Base-by-base conservation (phyloP, 345 rosid genomes). In the Excoecaria cochinchinensis region DNA sequence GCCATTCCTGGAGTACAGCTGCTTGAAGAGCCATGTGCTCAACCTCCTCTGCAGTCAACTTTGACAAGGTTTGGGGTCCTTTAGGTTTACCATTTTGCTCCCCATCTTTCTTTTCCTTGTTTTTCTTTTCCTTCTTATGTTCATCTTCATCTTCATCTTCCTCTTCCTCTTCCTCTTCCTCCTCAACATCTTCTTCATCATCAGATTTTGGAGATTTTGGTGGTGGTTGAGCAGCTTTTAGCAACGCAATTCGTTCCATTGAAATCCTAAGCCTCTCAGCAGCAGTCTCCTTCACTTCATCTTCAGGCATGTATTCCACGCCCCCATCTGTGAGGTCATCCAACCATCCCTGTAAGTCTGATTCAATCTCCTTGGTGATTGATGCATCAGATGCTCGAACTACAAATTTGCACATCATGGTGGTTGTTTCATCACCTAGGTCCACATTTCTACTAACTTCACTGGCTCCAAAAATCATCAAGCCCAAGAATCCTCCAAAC, bases 401-500 rank as follows among this genome's bases (percentile, higher is more conserved):
- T 71, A 93, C 94, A 74, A 95, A 95, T 81, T 93, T 95, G 90
- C 99, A 95, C 78, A 93, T 85, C 99, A 95, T 93, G 44, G 96
- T 93, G 0, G 99, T 95, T 17, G 97, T 91, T 83, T 93, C 99
- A 9, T 95, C 99, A 14, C 98, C 99, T 56, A 95, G 85, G 74
- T 95, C 99, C 76, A 95, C 94, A 74, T 95, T 93, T 83, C 99
- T 88, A 87, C 98, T 95, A 66, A 95, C 96, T 86, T 95, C 99
- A 87, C 97, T 95, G 74, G 99, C 97, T 75, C 99, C 99, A 80
- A 95, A 92, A 46, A 95, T 79, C 98, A 91, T 95, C 96, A 95
- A 76, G 46, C 98, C 97, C 79, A 95, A 70, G 81, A 91, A 92
- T 69, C 98, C 98, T 70, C 98, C 98, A 79, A 88, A 90, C 99